These are phyloP conservation scores for Teunomyces panamensis DNA, from an alignment of 805 yeast genomes.

Conservation along the genomic window DNA sequence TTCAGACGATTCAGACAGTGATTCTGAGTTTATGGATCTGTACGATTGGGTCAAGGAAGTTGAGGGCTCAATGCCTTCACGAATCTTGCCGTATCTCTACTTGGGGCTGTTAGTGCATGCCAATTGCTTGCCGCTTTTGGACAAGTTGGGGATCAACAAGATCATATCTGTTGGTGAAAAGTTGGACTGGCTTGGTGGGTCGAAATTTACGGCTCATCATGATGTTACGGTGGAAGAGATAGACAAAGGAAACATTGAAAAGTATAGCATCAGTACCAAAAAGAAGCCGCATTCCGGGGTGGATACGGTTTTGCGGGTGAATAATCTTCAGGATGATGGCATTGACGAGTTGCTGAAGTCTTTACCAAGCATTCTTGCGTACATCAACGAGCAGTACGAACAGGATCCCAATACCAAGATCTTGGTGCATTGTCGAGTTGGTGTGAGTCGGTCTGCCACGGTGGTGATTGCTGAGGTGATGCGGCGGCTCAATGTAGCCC, in stretches of 20 bases:
- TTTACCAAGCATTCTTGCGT: slow-evolving; percentile 61
- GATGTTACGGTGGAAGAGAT: slow-evolving; percentile 20
- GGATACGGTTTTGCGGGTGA: slow-evolving; percentile 55
- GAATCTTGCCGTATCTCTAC: slow-evolving; percentile 78
- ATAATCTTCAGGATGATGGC: slow-evolving; percentile 87
- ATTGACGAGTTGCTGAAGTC: slow-evolving; percentile 68
- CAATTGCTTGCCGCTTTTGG: slow-evolving; percentile 59
- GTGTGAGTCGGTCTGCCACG: slow-evolving; percentile 92
- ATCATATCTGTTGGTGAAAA: slow-evolving; percentile 86
- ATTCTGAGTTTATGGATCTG: slow-evolving; percentile 8
- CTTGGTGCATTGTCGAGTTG: slow-evolving; percentile 91
- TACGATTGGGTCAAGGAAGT: slow-evolving; percentile 39
- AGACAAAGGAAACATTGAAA: slow-evolving; percentile 31
- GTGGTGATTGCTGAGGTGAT: slow-evolving; percentile 95
- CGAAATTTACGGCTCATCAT: slow-evolving; percentile 23
- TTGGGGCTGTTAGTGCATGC: slow-evolving; percentile 86
- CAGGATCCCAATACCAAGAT: slow-evolving; percentile 26
- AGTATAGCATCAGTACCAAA: slow-evolving; percentile 24
- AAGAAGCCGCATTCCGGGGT: slow-evolving; percentile 21
- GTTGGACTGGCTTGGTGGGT: slow-evolving; percentile 56
- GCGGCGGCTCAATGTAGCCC: slow-evolving; percentile 62
- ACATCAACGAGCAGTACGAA: slow-evolving; percentile 47
- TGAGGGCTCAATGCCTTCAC: slow-evolving; percentile 77
- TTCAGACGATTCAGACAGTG: slow-evolving; percentile 13
- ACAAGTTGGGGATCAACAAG: slow-evolving; percentile 63